Conservation (phyloP, 2,329 filamentous ascomycete genomes). For the Colletotrichum liaoningense region DNA sequence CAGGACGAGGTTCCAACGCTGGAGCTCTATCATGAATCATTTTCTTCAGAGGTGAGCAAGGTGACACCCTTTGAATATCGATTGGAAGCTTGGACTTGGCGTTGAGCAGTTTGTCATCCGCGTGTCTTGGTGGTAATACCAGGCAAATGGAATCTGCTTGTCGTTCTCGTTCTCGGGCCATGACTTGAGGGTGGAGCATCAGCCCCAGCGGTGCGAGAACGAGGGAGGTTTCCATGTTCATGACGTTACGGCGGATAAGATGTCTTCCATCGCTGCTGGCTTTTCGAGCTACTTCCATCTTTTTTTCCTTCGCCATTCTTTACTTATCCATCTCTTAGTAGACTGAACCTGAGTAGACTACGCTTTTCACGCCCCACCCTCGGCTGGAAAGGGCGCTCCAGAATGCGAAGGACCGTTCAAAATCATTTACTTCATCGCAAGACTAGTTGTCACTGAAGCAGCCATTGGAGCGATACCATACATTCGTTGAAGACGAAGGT, state of each 20-base stretch:
- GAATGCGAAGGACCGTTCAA: no score
- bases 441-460: no score
- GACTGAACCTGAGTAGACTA: no score
- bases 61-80: not conserved
- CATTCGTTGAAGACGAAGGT: no score
- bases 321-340: no score
- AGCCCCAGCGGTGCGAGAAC: not conserved
- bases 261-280: not conserved
- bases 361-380: no score
- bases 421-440: no score
- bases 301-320: no score
- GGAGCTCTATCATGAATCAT: not conserved
- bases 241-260: not conserved
- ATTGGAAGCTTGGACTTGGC: not conserved
- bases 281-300: no score
- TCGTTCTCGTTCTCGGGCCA: not conserved
- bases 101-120: not conserved
- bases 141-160: not conserved
- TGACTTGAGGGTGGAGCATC: not conserved
- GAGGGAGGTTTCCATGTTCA: not conserved
- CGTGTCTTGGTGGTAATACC: not conserved
- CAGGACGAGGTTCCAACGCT: not conserved
- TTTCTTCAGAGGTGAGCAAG: not conserved
- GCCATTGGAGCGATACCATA: no score
- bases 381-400: no score